Conservation (phyloP, 805 yeast species). For the Yarrowia sp. region DNA sequence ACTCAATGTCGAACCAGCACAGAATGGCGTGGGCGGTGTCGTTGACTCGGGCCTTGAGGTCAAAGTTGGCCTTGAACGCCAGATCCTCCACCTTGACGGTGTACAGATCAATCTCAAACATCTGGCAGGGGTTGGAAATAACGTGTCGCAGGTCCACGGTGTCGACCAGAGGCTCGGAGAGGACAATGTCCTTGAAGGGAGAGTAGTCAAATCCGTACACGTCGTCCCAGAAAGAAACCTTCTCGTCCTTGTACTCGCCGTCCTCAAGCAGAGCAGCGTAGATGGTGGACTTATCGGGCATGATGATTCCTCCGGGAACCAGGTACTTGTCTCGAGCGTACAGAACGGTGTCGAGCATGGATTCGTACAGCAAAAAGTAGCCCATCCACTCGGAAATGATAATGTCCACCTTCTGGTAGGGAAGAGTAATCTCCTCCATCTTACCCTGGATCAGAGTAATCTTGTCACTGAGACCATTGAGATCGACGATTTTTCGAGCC, state of each 20-base stretch:
- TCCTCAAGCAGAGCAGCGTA: conserved; percentile 91
- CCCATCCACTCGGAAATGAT: conserved; percentile 99
- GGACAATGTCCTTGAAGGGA: conserved; percentile 81
- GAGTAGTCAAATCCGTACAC: conserved; percentile 96
- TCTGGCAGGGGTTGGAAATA: conserved; percentile 64
- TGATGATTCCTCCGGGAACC: conserved; percentile 78
- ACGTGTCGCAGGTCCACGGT: conserved; percentile 79
- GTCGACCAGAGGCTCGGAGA: conserved; percentile 93
- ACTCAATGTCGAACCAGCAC: conserved; percentile 92
- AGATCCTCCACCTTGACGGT: conserved; percentile 81
- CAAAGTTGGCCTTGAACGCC: conserved; percentile 68
- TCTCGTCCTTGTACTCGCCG: conserved; percentile 85
- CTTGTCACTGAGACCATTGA: conserved; percentile 81
- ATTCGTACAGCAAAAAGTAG: conserved; percentile 88
- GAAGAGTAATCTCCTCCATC: conserved; percentile 83
- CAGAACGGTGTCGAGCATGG: conserved; percentile 95
- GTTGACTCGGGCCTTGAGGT: conserved; percentile 66
- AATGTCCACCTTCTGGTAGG: conserved; percentile 86
- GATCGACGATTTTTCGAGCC: conserved; percentile 83
- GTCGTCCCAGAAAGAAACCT: conserved; percentile 91
- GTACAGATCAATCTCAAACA: conserved; percentile 83
- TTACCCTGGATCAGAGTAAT: conserved; percentile 89
- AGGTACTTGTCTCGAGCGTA: conserved; percentile 87
- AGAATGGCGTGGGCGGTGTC: conserved; percentile 86
- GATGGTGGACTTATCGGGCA: conserved; percentile 92